phyloP scores from a whole-genome alignment of 495 filamentous ascomycete genomes.

The Aspergillus affinis region DNA sequence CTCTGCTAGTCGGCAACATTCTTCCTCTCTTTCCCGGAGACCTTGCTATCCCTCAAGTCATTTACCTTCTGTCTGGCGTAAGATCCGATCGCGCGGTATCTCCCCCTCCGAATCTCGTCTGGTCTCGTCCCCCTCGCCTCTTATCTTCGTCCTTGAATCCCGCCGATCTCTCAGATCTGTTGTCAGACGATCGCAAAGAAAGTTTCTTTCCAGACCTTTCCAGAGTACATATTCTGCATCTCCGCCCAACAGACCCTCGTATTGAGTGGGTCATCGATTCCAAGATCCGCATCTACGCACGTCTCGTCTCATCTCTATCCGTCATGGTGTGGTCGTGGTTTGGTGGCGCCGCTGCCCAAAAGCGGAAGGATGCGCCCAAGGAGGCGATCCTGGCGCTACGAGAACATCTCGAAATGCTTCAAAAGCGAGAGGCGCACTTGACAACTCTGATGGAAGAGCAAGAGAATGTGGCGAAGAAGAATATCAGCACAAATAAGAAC shows the following conservation, averaged over 20 bases:
- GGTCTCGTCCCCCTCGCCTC: background rate
- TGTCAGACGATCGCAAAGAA: background rate
- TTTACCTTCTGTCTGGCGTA: background rate
- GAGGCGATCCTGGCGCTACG: constrained; percentile 91
- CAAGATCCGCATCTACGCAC: background rate
- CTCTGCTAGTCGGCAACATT: constrained; percentile 5
- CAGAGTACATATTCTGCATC: background rate
- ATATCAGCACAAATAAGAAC: constrained; percentile 85
- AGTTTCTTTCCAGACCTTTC: background rate
- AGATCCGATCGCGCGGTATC: background rate
- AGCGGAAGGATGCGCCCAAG: constrained; percentile 91
- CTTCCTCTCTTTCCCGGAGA: background rate
- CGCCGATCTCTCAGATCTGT: background rate
- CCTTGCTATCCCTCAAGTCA: constrained; percentile 3
- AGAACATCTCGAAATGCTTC: constrained; percentile 91
- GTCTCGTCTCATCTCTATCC: background rate
- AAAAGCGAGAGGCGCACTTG: constrained; percentile 91
- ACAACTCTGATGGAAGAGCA: constrained; percentile 92
- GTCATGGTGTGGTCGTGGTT: constrained; percentile 78
- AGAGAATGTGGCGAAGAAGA: constrained; percentile 86
- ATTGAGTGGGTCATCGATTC: background rate
- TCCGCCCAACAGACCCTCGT: background rate
- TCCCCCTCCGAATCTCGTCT: background rate
- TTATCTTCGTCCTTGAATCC: background rate
- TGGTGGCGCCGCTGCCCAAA: constrained; percentile 73